These are phyloP conservation scores for Leccinum barrowsii DNA, from an alignment of 768 basidiomycete species.

Conservation along the genomic window DNA sequence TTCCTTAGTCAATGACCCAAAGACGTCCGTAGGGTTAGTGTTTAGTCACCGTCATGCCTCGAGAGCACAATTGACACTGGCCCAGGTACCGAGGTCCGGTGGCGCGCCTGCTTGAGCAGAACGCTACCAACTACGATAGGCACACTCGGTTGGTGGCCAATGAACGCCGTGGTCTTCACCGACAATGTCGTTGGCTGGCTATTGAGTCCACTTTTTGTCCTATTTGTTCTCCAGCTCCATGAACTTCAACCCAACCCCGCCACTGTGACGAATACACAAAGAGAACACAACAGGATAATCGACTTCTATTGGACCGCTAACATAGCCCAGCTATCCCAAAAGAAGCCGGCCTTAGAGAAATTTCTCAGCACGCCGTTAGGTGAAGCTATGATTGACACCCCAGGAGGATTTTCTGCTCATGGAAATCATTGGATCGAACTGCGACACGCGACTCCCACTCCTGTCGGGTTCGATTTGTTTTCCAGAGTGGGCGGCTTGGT, in stretches of 20 bases:
- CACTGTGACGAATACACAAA: neutral
- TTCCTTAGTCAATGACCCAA: neutral
- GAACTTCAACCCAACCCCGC: neutral
- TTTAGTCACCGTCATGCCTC: neutral
- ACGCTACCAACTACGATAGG: neutral
- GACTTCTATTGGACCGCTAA: neutral
- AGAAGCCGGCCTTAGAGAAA: neutral
- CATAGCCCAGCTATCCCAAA: neutral
- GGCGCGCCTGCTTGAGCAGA: neutral
- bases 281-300: neutral
- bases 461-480: conserved; percentile 4
- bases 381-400: neutral
- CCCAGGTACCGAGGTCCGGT: neutral
- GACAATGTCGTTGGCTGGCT: too few species aligned
- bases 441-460: neutral
- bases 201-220: too few species aligned
- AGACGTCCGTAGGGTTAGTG: neutral
- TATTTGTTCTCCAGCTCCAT: too few species aligned
- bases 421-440: conserved; percentile 3
- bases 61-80: neutral
- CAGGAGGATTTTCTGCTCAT: neutral
- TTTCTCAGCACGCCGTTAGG: neutral
- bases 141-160: neutral
- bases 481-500: neutral
- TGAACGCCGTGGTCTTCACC: neutral